A percentile compares a stretch with the other conserved stretches of the same genome.
phyloP scores from a whole-genome alignment of 306 rosid species.

The Coriaria nepalensis region DNA sequence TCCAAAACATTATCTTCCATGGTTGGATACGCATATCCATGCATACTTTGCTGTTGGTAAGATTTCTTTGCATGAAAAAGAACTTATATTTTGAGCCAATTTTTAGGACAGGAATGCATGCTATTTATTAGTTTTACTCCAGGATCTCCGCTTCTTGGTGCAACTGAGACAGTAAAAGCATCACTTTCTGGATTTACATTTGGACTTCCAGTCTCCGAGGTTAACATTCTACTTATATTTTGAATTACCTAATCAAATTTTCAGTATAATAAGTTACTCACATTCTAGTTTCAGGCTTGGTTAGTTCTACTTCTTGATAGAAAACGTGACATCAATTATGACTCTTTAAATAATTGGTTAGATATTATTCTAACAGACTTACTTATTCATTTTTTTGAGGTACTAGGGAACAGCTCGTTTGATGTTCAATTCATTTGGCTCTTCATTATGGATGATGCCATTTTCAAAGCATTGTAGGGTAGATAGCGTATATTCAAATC shows the following conservation, averaged over 20 bases:
- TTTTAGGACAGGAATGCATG: slow-evolving; percentile 3
- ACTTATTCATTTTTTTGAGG: slow-evolving; percentile 20
- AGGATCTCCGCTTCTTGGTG: slow-evolving; percentile 95
- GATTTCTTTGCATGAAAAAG: slow-evolving; percentile 12
- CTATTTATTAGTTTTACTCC: slow-evolving; percentile 18
- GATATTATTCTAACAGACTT: slow-evolving; percentile 12
- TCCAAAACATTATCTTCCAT: slow-evolving; percentile 67
- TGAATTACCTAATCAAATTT: neutral
- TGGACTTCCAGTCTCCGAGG: slow-evolving; percentile 97
- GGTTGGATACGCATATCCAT: slow-evolving; percentile 91
- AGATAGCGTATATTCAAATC: slow-evolving; percentile 49
- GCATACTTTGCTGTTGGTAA: slow-evolving; percentile 98
- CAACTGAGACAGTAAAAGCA: slow-evolving; percentile 71
- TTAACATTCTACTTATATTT: slow-evolving; percentile 19
- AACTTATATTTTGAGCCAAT: slow-evolving; percentile 9
- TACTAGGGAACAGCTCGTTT: slow-evolving; percentile 92
- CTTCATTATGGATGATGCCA: slow-evolving; percentile 95
- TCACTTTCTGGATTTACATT: slow-evolving; percentile 77
- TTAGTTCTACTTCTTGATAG: too few species aligned
- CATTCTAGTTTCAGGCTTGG: too few species aligned
- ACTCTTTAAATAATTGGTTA: neutral
- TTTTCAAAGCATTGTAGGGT: slow-evolving; percentile 79
- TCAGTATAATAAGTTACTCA: too few species aligned
- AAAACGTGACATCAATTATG: too few species aligned
- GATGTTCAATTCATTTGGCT: slow-evolving; percentile 88